Percentiles rank a stretch among this genome's conserved stretches.
Evolutionary conservation across 371 early-diverging fungal genomes (phyloP).

Genomic region (Mortierella sp.): DNA sequence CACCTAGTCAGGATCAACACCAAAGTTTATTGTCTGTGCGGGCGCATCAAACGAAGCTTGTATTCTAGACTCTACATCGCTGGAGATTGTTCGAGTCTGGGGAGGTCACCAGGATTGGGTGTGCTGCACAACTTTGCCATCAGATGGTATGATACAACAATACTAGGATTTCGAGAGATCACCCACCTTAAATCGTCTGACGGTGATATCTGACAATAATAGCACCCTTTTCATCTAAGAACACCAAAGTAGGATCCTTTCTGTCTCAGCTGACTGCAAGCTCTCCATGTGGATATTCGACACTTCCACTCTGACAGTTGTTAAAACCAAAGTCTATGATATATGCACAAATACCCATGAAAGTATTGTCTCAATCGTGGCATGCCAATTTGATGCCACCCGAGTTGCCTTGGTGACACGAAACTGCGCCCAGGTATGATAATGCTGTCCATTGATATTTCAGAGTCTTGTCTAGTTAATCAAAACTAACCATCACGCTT

Average conservation of each 20-base stretch:
- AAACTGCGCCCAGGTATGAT: conserved; percentile 27
- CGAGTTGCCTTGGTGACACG: conserved; percentile 34
- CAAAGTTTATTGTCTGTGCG: conserved; percentile 37
- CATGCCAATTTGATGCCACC: conserved; percentile 20
- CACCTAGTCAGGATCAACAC: conserved; percentile 15
- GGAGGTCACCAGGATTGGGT: conserved; percentile 78
- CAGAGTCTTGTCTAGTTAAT: not conserved
- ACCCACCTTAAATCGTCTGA: not conserved
- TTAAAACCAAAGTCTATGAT: conserved; percentile 29
- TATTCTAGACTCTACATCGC: conserved; percentile 49
- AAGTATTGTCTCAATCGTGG: conserved; percentile 21
- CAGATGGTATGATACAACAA: conserved; percentile 61
- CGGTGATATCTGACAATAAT: not conserved
- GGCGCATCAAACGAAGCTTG: conserved; percentile 50
- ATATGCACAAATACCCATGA: conserved; percentile 21
- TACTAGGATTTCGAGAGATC: not conserved
- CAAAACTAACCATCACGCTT: not conserved
- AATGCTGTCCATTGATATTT: too few species aligned
- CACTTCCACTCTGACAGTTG: conserved; percentile 27
- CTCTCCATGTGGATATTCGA: conserved; percentile 48
- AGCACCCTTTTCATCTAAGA: conserved; percentile 15
- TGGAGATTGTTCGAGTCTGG: conserved; percentile 74
- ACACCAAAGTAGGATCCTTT: conserved; percentile 42
- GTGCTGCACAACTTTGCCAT: conserved; percentile 67
- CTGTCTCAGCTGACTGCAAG: conserved; percentile 45